Evolutionary conservation across 352 stramenopile genomes (phyloP), one percentile per base, ranked within the genome.

Genomic region (Pythium oligandrum): DNA sequence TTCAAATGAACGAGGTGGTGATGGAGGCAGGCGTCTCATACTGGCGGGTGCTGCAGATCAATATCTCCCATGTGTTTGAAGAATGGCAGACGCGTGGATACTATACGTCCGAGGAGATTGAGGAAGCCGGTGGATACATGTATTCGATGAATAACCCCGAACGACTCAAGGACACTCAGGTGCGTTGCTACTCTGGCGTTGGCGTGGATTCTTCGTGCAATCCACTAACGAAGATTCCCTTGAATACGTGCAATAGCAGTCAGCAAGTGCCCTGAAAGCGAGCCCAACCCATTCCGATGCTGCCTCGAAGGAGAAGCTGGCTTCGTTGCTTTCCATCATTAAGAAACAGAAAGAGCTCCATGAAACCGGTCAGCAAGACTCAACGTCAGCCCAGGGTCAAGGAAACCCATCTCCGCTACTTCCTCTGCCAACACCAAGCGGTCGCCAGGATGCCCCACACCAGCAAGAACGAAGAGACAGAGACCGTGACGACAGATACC

Each of bases 281-380:
- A 66, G 59, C 42, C 53, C 59, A n/a, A 66, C 36, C 12, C 53
- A 66, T 12, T 48, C 43, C 2, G 60, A 63, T 34, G 5, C 54
- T 4, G 60, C 60, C 1, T 68, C 60, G 11, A 68, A 68, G 42
- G 50, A 62, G 32, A 62, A 68, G 55, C 54, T 94, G 32, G 78
- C 83, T 6, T 92, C 81, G 37, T 59, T 94, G 42, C 51, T 94
- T 36, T 90, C 79, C 7, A 89, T 91, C 39, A 77, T 93, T 59
- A 93, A 93, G 66, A 85, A 90, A 46, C 81, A 88, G 49, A 90
- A 90, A 42, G 78, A 84, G 38, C 55, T 75, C 37, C 66, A 73
- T 12, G 59, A 78, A 32, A 60, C 53, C 3, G 31, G 53, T 35
- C 47, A 42, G 12, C 38, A 42, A 42, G 38, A 8, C 7, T 42